Percentiles rank a stretch among this genome's conserved stretches.
Conservation (phyloP, 164 flowering plant species). For the Platanus orientalis region DNA sequence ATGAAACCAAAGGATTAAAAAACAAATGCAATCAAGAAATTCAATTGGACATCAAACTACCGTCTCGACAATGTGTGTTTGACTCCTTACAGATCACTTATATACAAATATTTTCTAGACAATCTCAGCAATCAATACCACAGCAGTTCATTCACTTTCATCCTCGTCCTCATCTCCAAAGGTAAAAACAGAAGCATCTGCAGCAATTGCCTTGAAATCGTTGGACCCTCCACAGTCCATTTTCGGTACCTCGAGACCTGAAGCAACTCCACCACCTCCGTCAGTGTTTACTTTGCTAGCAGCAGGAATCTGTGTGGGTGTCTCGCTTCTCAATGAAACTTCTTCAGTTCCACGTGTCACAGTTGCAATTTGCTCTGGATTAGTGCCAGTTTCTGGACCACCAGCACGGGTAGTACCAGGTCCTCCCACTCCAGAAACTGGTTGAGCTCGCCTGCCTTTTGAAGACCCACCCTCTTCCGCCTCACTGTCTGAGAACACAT, state of each 20-base stretch:
- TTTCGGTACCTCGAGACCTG: constrained; percentile 32
- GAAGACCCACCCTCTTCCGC: constrained; percentile 50
- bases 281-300: constrained; percentile 31
- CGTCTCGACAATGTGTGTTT: no score
- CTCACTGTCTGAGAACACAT: constrained; percentile 87
- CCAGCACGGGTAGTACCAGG: constrained; percentile 17
- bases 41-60: no score
- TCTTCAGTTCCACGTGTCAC: constrained; percentile 43
- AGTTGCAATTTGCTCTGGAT: constrained; percentile 32
- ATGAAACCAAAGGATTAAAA: no score
- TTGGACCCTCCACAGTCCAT: constrained; percentile 27
- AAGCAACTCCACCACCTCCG: constrained; percentile 15
- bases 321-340: constrained; percentile 40
- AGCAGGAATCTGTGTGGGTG: constrained; percentile 11
- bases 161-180: constrained; percentile 93
- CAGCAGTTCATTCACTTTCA: constrained; percentile 63
- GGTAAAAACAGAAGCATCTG: constrained; percentile 93
- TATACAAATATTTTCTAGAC: constrained; percentile 4
- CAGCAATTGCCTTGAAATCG: constrained; percentile 90
- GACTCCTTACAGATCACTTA: not conserved
- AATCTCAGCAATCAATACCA: not conserved
- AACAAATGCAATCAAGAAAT: no score
- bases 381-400: constrained; percentile 19
- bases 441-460: constrained; percentile 30
- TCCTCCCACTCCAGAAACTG: constrained; percentile 26